Evolutionary conservation across 352 stramenopile genomes (phyloP).

Genomic region (Phytophthora fragariae): DNA sequence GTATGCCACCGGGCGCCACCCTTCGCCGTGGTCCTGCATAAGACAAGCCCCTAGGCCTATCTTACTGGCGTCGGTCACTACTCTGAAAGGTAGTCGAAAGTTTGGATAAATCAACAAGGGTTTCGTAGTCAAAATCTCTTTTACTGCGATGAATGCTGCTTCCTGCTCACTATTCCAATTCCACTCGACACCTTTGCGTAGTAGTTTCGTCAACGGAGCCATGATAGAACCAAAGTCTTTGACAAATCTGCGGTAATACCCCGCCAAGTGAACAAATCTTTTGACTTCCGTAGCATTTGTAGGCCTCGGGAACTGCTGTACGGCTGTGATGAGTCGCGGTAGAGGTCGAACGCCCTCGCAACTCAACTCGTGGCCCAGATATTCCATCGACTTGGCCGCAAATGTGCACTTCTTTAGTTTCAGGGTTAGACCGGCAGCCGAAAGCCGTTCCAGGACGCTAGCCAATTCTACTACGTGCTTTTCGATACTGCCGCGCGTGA

Average conservation of each 20-base stretch:
- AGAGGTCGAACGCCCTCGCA: background rate
- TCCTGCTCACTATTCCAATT: slow-evolving; percentile 26
- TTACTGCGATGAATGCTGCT: background rate
- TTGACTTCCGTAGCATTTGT: background rate
- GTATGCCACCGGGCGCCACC: too few relatives aligned
- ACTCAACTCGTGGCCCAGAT: slow-evolving; percentile 10
- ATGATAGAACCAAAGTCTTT: slow-evolving; percentile 22
- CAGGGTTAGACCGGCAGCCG: slow-evolving; percentile 23
- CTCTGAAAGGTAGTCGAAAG: background rate
- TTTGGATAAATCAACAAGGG: slow-evolving; percentile 3
- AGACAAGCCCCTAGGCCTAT: too few relatives aligned
- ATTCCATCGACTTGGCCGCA: slow-evolving; percentile 21
- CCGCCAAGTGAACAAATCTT: slow-evolving; percentile 15
- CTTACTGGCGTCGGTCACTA: too few relatives aligned
- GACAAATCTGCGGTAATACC: slow-evolving; percentile 36
- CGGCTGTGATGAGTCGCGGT: background rate
- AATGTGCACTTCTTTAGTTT: slow-evolving; percentile 37
- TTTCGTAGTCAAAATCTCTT: background rate
- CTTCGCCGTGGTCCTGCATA: too few relatives aligned
- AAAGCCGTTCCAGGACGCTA: slow-evolving; percentile 22
- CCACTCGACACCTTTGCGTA: slow-evolving; percentile 29
- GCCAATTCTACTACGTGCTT: slow-evolving; percentile 28
- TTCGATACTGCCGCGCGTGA: background rate
- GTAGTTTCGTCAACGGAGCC: slow-evolving; percentile 25
- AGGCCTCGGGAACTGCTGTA: background rate